Conservation (phyloP, 2,329 filamentous ascomycete genomes). For the Ophiobolus disseminans region DNA sequence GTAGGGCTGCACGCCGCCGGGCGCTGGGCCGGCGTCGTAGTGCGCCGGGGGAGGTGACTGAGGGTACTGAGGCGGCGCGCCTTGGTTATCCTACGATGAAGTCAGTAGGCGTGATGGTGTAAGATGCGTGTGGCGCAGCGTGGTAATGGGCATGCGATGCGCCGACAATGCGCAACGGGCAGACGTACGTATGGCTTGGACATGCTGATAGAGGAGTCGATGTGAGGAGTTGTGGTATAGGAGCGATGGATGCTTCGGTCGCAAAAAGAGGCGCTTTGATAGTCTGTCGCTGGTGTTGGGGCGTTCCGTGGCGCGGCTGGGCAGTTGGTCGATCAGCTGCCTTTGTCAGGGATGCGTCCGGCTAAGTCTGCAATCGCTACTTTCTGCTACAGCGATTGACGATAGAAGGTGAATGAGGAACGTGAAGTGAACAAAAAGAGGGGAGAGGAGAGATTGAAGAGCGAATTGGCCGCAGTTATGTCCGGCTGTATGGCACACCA, state of each 20-base stretch:
- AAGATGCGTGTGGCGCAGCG: slow-evolving; percentile 11
- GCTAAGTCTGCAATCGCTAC: neutral
- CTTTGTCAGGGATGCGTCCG: neutral
- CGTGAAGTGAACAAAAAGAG: neutral
- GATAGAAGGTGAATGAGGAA: neutral
- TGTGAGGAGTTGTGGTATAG: slow-evolving; percentile 11
- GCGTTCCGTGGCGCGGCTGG: slow-evolving; percentile 29
- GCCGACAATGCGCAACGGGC: neutral
- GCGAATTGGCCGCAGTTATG: neutral
- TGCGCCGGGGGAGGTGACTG: slow-evolving; percentile 37
- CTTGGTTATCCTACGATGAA: slow-evolving; percentile 21
- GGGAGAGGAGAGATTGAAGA: neutral
- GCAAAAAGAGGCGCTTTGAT: slow-evolving; percentile 9
- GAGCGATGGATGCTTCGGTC: slow-evolving; percentile 10
- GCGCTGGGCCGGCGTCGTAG: slow-evolving; percentile 35
- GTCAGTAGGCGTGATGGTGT: slow-evolving; percentile 9
- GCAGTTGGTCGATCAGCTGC: slow-evolving; percentile 11
- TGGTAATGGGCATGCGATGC: neutral
- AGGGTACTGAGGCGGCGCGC: slow-evolving; percentile 46
- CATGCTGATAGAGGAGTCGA: slow-evolving; percentile 1
- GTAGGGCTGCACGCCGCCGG: slow-evolving; percentile 20
- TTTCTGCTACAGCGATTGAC: neutral
- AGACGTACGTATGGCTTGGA: slow-evolving; percentile 36
- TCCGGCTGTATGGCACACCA: slow-evolving; percentile 3
- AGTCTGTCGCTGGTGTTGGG: slow-evolving; percentile 6